phyloP scores from a whole-genome alignment of 495 filamentous ascomycete species.

The Penicillium cataractarum region DNA sequence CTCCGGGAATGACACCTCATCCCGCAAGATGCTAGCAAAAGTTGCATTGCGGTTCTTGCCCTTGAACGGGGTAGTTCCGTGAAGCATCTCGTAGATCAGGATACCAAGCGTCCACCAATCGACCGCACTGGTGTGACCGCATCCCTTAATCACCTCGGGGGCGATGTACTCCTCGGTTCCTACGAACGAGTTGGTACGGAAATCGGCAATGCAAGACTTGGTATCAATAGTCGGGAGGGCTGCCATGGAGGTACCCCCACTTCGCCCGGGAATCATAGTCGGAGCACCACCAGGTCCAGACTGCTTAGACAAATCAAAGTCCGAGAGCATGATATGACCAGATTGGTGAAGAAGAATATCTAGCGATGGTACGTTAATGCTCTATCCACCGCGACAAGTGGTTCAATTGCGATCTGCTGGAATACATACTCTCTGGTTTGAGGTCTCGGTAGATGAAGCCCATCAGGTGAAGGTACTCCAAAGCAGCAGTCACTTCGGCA shows the following conservation, averaged over 20 bases:
- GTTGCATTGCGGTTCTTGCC: constrained; percentile 98
- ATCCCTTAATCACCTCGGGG: constrained; percentile 97
- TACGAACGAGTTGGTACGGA: constrained; percentile 97
- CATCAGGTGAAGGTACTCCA: constrained; percentile 98
- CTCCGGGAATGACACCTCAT: constrained; percentile 94
- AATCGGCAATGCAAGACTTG: constrained; percentile 97
- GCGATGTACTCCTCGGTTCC: constrained; percentile 99
- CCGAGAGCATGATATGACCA: constrained; percentile 98
- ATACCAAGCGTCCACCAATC: constrained; percentile 99
- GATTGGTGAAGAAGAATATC: constrained; percentile 98
- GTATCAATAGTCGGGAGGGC: constrained; percentile 95
- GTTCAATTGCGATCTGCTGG: background rate
- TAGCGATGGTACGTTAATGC: constrained; percentile 36
- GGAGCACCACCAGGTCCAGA: constrained; percentile 95
- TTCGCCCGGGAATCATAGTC: constrained; percentile 92
- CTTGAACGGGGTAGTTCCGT: constrained; percentile 97
- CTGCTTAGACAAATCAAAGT: constrained; percentile 98
- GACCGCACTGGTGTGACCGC: constrained; percentile 95
- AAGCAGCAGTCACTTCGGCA: constrained; percentile 94
- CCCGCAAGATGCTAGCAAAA: constrained; percentile 94
- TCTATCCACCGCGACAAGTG: background rate
- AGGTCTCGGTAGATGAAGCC: constrained; percentile 98
- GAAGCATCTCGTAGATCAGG: constrained; percentile 98
- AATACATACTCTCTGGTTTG: constrained; percentile 88
- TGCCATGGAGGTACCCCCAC: constrained; percentile 71